Base-by-base conservation (phyloP, 352 stramenopile species). In the Nothophytophthora sp. region DNA sequence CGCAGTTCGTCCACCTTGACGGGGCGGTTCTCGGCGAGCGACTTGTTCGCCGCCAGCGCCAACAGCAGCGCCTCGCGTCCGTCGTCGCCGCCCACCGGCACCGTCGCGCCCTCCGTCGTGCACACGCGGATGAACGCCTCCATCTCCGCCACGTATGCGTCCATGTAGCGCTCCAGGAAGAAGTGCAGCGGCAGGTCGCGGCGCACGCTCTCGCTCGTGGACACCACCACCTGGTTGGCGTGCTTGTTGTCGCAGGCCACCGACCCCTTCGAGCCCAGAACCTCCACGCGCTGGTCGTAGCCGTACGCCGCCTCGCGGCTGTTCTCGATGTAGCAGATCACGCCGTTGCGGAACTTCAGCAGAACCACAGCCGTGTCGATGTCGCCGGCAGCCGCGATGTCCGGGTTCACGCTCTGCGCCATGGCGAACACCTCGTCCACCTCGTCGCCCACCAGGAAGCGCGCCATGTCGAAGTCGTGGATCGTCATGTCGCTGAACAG, bases 401-500 rank as follows among this genome's bases (percentile, higher is more conserved):
- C 81, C 3, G 75, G 56, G 32, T 91, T 74, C 16, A 79, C 48
- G 24, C 50, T 76, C 46, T 77, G 61, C 11, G 73, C 75, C 76
- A 88, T 88, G 23, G 70, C 70, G 55, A 79, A 91, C 29, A 91
- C 81, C 50, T 92, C 76, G 36, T 63, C 60, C 47, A 87, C 64
- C 42, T 76, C 92, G 20, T 68, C 72, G 43, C 86, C 89, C 36
- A 96, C 89, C 25, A 98, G 73, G 70, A 96, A 98, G 34, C 93
- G 84, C 38, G 84, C 82, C 83, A 98, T 98, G 59, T 98, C 93
- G 37, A 98, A 84, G 80, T 98, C 94, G 75, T 98, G 94, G 65
- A 98, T 95, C 27, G 94, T 96, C 94, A 98, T 98, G 58, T 98
- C 93, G 47, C 88, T 82, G 63, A 98, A 98, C 29, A 98, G 86